Evolutionary conservation across 78 protist species (phyloP).

Genomic region (Bodo saltans): DNA sequence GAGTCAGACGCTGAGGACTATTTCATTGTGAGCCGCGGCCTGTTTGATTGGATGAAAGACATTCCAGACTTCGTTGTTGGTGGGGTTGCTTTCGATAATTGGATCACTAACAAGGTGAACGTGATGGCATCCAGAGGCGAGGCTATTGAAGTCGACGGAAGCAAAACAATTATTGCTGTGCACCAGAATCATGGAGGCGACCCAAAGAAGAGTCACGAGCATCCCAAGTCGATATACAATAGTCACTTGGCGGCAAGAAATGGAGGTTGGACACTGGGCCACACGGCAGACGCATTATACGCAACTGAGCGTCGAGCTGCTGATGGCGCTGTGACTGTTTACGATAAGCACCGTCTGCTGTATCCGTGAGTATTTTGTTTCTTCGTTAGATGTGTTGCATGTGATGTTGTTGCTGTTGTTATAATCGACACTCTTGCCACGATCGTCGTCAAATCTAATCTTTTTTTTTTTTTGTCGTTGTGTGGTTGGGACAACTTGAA

Average conservation of each 20-base stretch:
- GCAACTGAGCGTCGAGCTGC: neutral
- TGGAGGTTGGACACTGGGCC: slow-evolving; percentile 9
- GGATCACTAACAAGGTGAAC: slow-evolving; percentile 11
- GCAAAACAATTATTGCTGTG: slow-evolving; percentile 12
- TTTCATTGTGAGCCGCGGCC: slow-evolving; percentile 19
- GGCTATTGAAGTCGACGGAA: slow-evolving; percentile 10
- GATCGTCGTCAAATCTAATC: too few species aligned
- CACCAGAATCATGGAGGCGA: slow-evolving; percentile 15
- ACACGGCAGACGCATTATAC: neutral
- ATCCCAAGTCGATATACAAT: slow-evolving; percentile 8
- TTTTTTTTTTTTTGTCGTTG: too few species aligned
- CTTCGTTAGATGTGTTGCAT: too few species aligned
- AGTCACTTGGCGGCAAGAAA: neutral
- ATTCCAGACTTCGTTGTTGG: slow-evolving; percentile 29
- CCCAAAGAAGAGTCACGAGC: neutral
- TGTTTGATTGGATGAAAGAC: slow-evolving; percentile 1
- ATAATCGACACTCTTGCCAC: too few species aligned
- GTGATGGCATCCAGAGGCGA: neutral
- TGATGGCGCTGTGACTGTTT: neutral
- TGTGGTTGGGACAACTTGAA: too few species aligned
- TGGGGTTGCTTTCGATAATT: slow-evolving; percentile 32
- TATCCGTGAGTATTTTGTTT: too few species aligned
- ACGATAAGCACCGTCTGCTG: neutral
- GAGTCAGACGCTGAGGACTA: slow-evolving; percentile 38
- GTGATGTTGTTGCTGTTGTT: too few species aligned